These are phyloP conservation scores for Botrytis elliptica DNA, from an alignment of 2,329 filamentous ascomycete genomes.

Conservation along the genomic window DNA sequence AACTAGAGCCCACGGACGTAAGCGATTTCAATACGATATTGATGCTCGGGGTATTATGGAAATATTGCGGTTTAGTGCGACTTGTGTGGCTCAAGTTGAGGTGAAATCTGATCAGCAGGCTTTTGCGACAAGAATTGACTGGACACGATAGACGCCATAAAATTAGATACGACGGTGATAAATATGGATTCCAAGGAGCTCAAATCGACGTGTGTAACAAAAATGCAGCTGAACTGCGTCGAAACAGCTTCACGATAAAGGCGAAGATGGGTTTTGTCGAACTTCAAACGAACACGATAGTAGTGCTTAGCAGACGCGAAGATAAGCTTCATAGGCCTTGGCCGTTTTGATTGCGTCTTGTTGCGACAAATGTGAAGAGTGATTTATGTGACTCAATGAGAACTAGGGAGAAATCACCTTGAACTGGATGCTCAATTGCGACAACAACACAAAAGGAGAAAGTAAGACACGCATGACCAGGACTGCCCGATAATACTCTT, in stretches of 20 bases:
- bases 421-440: no score
- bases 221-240: not conserved
- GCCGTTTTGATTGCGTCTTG: not conserved
- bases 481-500: not conserved
- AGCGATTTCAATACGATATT: not conserved
- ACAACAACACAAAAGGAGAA: no score
- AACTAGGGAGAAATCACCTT: not conserved
- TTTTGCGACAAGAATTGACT: not conserved
- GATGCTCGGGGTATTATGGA: not conserved
- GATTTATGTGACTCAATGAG: no score
- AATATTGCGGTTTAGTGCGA: not conserved
- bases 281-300: not conserved
- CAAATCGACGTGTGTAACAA: no score
- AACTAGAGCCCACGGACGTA: not conserved
- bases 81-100: not conserved
- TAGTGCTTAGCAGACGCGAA: not conserved
- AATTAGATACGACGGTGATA: not conserved
- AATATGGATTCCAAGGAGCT: not conserved
- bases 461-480: not conserved
- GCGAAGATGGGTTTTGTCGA: no score
- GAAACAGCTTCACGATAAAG: not conserved
- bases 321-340: not conserved
- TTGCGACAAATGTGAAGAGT: no score
- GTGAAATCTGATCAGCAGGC: not conserved
- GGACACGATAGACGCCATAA: not conserved